Conservation (phyloP, 352 stramenopile genomes). For the Phytophthora nicotianae region DNA sequence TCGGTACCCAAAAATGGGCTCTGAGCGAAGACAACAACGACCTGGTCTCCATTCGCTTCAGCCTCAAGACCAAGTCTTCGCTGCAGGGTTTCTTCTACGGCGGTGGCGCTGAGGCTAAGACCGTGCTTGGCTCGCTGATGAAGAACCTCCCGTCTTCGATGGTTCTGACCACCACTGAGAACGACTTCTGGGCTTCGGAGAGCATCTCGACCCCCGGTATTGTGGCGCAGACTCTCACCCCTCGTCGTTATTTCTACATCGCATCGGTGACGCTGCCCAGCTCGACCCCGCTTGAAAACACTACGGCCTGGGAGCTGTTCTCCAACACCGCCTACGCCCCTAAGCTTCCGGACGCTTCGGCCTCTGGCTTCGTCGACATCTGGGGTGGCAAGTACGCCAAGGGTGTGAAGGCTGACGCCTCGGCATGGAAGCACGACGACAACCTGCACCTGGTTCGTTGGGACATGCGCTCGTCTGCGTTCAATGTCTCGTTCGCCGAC, state of each 20-base stretch:
- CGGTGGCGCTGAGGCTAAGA: slow-evolving; percentile 4
- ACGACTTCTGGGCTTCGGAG: slow-evolving; percentile 31
- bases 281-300: slow-evolving; percentile 18
- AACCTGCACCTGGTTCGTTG: slow-evolving; percentile 13
- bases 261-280: slow-evolving; percentile 31
- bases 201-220: slow-evolving; percentile 22
- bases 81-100: slow-evolving; percentile 31
- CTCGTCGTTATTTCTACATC: slow-evolving; percentile 38
- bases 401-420: slow-evolving; percentile 17
- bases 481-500: slow-evolving; percentile 27
- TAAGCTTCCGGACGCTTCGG: slow-evolving; percentile 23
- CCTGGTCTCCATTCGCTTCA: slow-evolving; percentile 34
- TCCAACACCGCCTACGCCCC: slow-evolving; percentile 20
- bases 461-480: slow-evolving; percentile 29
- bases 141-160: slow-evolving; percentile 25
- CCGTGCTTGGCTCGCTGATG: slow-evolving; percentile 17
- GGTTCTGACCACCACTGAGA: slow-evolving; percentile 18
- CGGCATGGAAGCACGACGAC: slow-evolving; percentile 1
- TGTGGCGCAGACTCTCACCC: slow-evolving; percentile 14
- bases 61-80: slow-evolving; percentile 12
- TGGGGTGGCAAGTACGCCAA: slow-evolving; percentile 28
- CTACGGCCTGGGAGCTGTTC: slow-evolving; percentile 24
- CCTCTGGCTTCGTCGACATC: slow-evolving; percentile 29
- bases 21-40: slow-evolving; percentile 33
- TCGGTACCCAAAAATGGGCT: slow-evolving; percentile 30